These are phyloP conservation scores for Kregervanrija fluxuum DNA, from an alignment of 805 yeast genomes.

Conservation along the genomic window DNA sequence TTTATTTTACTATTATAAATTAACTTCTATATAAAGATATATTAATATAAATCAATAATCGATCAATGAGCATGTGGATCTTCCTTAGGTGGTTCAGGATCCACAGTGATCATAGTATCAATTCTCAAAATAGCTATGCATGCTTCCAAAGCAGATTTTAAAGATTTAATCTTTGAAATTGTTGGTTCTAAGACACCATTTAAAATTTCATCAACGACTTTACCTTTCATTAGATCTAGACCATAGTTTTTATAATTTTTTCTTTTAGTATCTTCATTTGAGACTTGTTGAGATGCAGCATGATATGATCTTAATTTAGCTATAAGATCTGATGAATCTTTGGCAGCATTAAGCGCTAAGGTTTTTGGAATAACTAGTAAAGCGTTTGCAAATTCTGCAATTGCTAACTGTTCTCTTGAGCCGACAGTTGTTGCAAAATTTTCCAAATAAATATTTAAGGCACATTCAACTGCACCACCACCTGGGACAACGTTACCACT, in stretches of 20 bases:
- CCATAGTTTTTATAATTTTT: conserved; percentile 88
- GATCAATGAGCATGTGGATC: conserved; percentile 80
- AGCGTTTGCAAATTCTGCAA: conserved; percentile 93
- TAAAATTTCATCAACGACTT: conserved; percentile 75
- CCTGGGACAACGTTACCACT: conserved; percentile 95
- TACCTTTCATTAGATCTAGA: conserved; percentile 83
- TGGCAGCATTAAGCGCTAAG: conserved; percentile 94
- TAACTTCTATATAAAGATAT: not conserved
- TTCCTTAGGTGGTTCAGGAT: conserved; percentile 89
- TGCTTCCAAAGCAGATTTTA: conserved; percentile 95
- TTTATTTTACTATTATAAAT: not conserved
- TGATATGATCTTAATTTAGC: conserved; percentile 95
- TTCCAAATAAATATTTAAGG: conserved; percentile 88
- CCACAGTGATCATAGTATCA: conserved; percentile 96
- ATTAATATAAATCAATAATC: not conserved
- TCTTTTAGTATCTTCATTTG: conserved; percentile 76
- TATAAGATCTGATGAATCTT: conserved; percentile 89
- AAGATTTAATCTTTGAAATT: conserved; percentile 81
- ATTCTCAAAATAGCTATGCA: conserved; percentile 95
- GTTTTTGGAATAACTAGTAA: conserved; percentile 92
- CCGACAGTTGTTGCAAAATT: conserved; percentile 98
- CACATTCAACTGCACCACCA: conserved; percentile 99
- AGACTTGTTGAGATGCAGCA: conserved; percentile 86
- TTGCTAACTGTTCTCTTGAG: conserved; percentile 94
- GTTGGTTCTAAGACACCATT: conserved; percentile 96